These are phyloP conservation scores for Neurospora hispaniola DNA, from an alignment of 495 filamentous ascomycete species.

Conservation along the genomic window DNA sequence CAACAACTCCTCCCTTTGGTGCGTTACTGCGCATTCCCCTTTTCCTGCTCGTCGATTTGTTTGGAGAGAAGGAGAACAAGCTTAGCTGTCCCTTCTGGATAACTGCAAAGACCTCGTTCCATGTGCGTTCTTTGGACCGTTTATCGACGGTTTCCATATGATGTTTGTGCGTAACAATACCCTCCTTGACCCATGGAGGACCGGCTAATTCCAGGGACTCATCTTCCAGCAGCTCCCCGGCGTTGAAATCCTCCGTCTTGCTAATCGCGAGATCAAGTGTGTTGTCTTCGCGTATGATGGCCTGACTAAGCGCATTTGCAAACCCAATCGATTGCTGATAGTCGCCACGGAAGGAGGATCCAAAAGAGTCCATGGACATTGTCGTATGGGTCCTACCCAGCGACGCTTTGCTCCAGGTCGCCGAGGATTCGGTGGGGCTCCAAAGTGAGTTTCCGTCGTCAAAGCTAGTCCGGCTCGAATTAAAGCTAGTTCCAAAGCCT, in stretches of 20 bases:
- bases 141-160: constrained; percentile 84
- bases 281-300: constrained; percentile 88
- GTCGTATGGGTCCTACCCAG: constrained; percentile 81
- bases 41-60: constrained; percentile 63
- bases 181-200: constrained; percentile 96
- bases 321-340: constrained; percentile 97
- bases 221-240: constrained; percentile 72
- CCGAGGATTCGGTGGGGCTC: constrained; percentile 70
- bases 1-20: constrained; percentile 54
- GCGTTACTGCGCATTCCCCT: constrained; percentile 35
- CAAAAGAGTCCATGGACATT: constrained; percentile 81
- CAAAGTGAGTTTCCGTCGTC: constrained; percentile 86
- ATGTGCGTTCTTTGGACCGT: constrained; percentile 83
- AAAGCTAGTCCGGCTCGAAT: constrained; percentile 87
- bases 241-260: constrained; percentile 42
- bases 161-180: constrained; percentile 91
- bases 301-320: constrained; percentile 91
- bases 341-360: constrained; percentile 68
- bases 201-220: constrained; percentile 82
- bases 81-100: constrained; percentile 94
- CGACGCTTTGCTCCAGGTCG: constrained; percentile 89
- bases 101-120: constrained; percentile 95
- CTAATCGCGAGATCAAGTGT: constrained; percentile 41
- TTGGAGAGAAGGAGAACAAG: constrained; percentile 80
- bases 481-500: constrained; percentile 71